phyloP scores from a whole-genome alignment of 2,329 filamentous ascomycete species.

The Trichoderma simmonsii region DNA sequence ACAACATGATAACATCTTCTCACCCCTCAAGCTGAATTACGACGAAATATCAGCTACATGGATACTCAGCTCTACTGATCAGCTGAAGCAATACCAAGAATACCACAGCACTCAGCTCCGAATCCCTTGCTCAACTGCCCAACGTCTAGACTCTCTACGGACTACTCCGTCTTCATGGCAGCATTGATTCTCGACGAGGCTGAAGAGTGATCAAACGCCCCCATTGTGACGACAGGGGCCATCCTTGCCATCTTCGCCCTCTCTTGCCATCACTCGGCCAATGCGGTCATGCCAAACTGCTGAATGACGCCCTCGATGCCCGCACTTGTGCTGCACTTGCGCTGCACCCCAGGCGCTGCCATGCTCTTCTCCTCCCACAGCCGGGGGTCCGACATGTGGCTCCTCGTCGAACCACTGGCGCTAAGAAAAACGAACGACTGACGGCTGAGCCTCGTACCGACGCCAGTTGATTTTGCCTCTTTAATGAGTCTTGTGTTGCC shows the following conservation, averaged over 20 bases:
- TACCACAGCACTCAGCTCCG: neutral
- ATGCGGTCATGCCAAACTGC: neutral
- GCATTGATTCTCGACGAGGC: neutral
- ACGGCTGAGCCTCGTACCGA: slow-evolving; percentile 6
- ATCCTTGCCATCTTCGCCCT: neutral
- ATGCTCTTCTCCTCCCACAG: neutral
- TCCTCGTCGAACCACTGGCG: slow-evolving; percentile 8
- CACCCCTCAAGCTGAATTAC: neutral
- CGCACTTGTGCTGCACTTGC: neutral
- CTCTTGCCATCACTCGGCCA: neutral
- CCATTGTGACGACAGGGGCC: neutral
- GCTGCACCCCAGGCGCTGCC: neutral
- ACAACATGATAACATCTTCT: neutral
- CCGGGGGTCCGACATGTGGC: neutral
- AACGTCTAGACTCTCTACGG: neutral
- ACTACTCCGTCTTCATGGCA: neutral
- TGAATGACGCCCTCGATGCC: neutral
- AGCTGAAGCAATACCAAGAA: neutral
- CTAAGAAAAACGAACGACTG: slow-evolving; percentile 12
- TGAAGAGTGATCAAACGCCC: neutral
- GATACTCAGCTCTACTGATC: neutral
- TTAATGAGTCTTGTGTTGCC: neutral
- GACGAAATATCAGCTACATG: neutral
- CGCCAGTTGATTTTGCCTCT: neutral
- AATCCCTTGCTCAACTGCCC: neutral